Percentiles rank a stretch among this genome's conserved stretches.
Conservation (phyloP, 2,329 filamentous ascomycete genomes). For the Colletotrichum melonis region DNA sequence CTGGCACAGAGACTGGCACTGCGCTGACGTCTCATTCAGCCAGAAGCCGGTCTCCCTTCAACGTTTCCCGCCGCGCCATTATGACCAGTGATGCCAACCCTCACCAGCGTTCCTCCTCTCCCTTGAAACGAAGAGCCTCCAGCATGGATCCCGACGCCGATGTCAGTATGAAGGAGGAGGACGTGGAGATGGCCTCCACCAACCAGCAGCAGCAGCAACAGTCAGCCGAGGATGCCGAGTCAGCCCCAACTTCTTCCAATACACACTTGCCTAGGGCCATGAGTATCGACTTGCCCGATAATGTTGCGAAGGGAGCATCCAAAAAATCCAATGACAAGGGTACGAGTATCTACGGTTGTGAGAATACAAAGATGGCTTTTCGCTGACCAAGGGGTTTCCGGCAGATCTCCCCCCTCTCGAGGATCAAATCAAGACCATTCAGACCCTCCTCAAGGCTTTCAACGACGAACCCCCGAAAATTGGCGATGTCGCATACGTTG, state of each 20-base stretch:
- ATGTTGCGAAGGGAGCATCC: conserved; percentile 26
- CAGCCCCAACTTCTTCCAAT: conserved; percentile 16
- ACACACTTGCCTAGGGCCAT: conserved; percentile 49
- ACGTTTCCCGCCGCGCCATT: conserved; percentile 62
- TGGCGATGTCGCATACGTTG: conserved; percentile 79
- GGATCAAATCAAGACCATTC: conserved; percentile 79
- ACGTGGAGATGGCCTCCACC: conserved; percentile 31
- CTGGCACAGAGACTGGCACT: conserved; percentile 54
- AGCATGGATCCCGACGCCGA: conserved; percentile 67
- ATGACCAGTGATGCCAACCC: conserved; percentile 70
- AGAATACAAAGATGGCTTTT: neutral
- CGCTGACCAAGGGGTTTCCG: neutral
- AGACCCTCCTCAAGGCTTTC: conserved; percentile 66
- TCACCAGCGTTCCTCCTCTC: conserved; percentile 71
- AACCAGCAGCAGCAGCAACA: neutral
- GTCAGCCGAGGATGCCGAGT: conserved; percentile 19
- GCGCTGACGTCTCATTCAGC: conserved; percentile 47
- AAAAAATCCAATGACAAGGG: conserved; percentile 7
- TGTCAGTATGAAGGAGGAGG: conserved; percentile 42
- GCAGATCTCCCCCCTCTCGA: conserved; percentile 50
- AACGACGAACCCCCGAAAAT: conserved; percentile 69
- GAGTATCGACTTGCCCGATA: conserved; percentile 53
- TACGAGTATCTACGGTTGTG: conserved; percentile 2
- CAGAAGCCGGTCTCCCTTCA: conserved; percentile 65
- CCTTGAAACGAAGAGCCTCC: conserved; percentile 72